These are phyloP conservation scores for Barnettozyma siamensis DNA, from an alignment of 805 yeast genomes.

Conservation along the genomic window DNA sequence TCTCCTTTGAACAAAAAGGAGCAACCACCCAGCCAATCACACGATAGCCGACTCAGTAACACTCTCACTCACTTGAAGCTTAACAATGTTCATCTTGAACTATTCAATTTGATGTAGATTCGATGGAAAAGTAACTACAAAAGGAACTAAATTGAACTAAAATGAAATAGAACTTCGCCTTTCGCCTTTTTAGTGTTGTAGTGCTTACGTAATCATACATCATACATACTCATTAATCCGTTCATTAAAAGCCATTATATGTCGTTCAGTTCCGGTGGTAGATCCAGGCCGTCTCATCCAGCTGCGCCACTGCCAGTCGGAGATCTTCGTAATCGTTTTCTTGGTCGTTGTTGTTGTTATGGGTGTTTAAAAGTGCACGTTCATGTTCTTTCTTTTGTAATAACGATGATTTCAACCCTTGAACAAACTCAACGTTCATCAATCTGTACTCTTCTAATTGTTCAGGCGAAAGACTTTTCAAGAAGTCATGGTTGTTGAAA, in stretches of 20 bases:
- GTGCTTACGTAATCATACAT: too few species aligned
- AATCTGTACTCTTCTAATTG: slow-evolving; percentile 16
- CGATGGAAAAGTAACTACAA: too few species aligned
- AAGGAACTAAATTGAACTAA: too few species aligned
- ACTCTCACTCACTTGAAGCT: slow-evolving; percentile 45
- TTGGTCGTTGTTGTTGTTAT: background rate
- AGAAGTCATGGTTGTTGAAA: slow-evolving; percentile 14
- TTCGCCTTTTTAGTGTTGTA: too few species aligned
- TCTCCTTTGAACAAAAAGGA: background rate
- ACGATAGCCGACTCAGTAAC: too few species aligned
- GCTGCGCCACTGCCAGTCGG: slow-evolving; percentile 3
- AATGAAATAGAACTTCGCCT: background rate
- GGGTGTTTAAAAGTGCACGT: background rate
- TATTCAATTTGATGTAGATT: too few species aligned
- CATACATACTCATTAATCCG: background rate
- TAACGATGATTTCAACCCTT: slow-evolving; percentile 1
- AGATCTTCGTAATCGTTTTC: slow-evolving; percentile 3
- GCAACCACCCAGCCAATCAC: too few species aligned
- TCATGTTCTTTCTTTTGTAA: slow-evolving; percentile 1
- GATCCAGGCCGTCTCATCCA: slow-evolving; percentile 8
- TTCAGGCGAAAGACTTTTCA: slow-evolving; percentile 11
- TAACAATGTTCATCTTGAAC: slow-evolving; percentile 52
- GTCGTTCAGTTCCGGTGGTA: background rate
- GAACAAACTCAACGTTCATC: slow-evolving; percentile 14
- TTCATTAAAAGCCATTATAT: background rate